Evolutionary conservation across 768 basidiomycete species (phyloP), one percentile per base, ranked within the genome.

Genomic region (Agaricus bisporus): DNA sequence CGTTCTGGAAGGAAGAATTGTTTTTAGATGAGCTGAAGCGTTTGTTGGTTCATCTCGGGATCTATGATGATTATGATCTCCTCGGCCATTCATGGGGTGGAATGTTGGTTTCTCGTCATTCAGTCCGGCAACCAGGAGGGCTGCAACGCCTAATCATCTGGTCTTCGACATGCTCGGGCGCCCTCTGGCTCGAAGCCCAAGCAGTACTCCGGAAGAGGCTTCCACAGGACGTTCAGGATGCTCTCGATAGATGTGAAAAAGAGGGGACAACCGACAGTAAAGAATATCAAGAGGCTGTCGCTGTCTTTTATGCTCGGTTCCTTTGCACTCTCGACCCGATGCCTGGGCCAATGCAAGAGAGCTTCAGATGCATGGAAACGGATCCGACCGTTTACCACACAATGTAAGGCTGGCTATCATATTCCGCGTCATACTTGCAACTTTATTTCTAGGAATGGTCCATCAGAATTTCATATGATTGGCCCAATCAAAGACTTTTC

Each of bases 51-150:
- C 70, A 79, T 62, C 66, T 82, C 46, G 70, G 64, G 3, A 72
- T 81, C 53, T 58, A 66, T 37, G 68, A 67, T 46, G 60, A 73
- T 32, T 83, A 74, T 56, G 68, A 75, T 58, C 44, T 82, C 3
- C 58, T 79, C 9, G 82, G 79, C 1, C 80, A 83, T 44, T 81
- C 78, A 17, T 70, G 68, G 68, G 69, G 79, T 48, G 79, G 76
- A 17, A 81, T 81, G 77, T 70, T 83, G n/a, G 76, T 63, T 11
- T 64, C 73, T 2, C 58, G 60, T 0, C 67, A 68, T 35, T 71
- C 68, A 5, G 66, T 55, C 7, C 66, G 63, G 26, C 73, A 70
- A 17, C 80, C 80, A 26, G 59, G 51, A 47, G 81, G 81, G 0
- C 53, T 83, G 38, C 67, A 70, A 56, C 65, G 68, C 43, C 69